Base-by-base conservation (phyloP, 352 stramenopile species). In the Phytopythium cucurbitacearum region DNA sequence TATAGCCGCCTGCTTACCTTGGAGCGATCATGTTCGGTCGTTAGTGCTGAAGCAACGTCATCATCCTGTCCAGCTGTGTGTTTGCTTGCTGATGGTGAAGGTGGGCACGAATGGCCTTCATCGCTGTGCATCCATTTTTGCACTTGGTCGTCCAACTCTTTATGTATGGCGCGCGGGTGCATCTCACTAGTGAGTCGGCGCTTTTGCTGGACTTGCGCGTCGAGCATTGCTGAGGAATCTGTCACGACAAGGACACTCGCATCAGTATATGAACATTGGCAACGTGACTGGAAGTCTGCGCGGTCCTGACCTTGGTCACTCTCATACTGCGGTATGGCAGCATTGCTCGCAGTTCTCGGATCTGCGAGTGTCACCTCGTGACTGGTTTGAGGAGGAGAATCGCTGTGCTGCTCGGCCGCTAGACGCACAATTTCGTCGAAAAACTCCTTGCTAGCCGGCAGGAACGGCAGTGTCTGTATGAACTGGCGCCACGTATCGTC, bases 381-480 rank as follows among this genome's bases (percentile, higher is more conserved):
- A 42, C 41, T n/a, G 34, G 50, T 32, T 32, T 43, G n/a, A 36
- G 11, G 15, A 4, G 13, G n/a, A 40, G 37, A 36, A 43, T 43
- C 5, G 13, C 16, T 10, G 47, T 36, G 48, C 15, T 57, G 51
- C 10, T 57, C 45, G 35, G 63, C 58, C 6, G 79, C 65, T 4
- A 93, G 57, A 42, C 60, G 67, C 48, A 89, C 40, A 11, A 94
- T 75, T 39, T 86, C 67, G 39, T 91, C 80, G 36, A 94, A 94
- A 62, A 91, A 90, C 39, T 89, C 70, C 21, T 86, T 91, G 60
- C 79, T 91, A 2, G 83, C 76, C 3, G 80, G 79, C 37, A 94
- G 64, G 42, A 90, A 94, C 11, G 83, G 75, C n/a, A 93, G 62
- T n/a, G 72, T 93, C 21, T 78, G 67, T 12, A 76, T 74, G 45